phyloP scores from a whole-genome alignment of 202 grass and related monocot genomes.

The Bolboschoenoplectus hybrid region DNA sequence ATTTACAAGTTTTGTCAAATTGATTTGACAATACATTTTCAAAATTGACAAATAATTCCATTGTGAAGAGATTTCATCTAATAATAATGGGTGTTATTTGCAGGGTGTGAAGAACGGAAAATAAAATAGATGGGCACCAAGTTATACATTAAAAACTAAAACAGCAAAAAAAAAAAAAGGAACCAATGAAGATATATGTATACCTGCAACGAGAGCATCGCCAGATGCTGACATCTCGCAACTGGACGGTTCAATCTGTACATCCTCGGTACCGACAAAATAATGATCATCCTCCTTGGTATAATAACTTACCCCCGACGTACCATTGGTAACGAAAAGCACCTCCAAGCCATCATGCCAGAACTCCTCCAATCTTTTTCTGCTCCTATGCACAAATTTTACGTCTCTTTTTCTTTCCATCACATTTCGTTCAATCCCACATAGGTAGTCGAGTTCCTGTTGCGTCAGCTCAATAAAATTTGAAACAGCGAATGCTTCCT shows the following conservation, averaged over 20 bases:
- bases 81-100: conserved; percentile 20
- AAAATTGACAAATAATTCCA: neutral
- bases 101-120: neutral
- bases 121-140: neutral
- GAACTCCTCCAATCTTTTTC: conserved; percentile 61
- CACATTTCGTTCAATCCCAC: conserved; percentile 53
- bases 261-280: conserved; percentile 76
- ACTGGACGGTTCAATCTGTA: conserved; percentile 75
- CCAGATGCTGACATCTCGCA: conserved; percentile 78
- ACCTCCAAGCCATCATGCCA: conserved; percentile 77
- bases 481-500: conserved; percentile 70
- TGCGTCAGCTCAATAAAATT: conserved; percentile 74
- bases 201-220: conserved; percentile 92
- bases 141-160: neutral
- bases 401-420: conserved; percentile 53
- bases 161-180: neutral
- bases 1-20: conserved; percentile 6
- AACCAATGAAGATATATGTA: neutral
- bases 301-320: conserved; percentile 88
- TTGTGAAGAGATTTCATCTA: conserved; percentile 12
- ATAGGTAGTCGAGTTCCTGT: conserved; percentile 83
- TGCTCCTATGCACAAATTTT: conserved; percentile 62
- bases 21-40: neutral
- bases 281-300: conserved; percentile 62
- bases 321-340: conserved; percentile 86